Conservation (phyloP, 75 land plant species). For the Ceratopteris richardii region DNA sequence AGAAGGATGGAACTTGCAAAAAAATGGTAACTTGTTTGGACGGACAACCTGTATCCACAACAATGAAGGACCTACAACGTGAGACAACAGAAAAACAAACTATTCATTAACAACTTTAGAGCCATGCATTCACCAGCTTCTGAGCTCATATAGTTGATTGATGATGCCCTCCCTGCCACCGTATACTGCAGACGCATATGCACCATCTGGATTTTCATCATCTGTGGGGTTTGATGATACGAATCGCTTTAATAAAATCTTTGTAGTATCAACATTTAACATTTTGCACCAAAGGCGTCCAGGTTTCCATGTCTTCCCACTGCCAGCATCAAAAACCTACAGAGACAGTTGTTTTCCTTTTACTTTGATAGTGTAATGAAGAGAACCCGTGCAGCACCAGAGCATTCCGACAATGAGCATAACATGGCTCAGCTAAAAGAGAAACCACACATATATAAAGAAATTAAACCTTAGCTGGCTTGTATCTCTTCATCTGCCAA, state of each 20-base stretch:
- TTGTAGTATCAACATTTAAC: slow-evolving; percentile 28
- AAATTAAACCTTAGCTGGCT: no score
- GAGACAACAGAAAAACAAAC: slow-evolving; percentile 3
- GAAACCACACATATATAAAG: no score
- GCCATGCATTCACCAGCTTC: slow-evolving; percentile 44
- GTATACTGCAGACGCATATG: slow-evolving; percentile 48
- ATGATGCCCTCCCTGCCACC: slow-evolving; percentile 58
- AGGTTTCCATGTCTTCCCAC: slow-evolving; percentile 55
- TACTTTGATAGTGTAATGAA: no score
- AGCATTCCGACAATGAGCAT: no score
- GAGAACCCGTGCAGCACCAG: no score
- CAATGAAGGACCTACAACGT: no score
- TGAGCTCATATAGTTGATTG: slow-evolving; percentile 57
- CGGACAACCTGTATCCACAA: slow-evolving; percentile 50
- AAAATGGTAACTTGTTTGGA: slow-evolving; percentile 71
- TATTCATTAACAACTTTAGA: neutral
- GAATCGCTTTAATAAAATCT: slow-evolving; percentile 45
- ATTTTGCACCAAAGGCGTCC: slow-evolving; percentile 28
- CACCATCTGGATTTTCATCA: slow-evolving; percentile 36
- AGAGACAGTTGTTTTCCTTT: no score
- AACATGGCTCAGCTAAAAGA: no score
- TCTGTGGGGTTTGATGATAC: slow-evolving; percentile 56
- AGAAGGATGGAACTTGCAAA: slow-evolving; percentile 66
- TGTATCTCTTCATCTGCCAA: no score
- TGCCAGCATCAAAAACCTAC: slow-evolving; percentile 32